A percentile compares a stretch with the other conserved stretches of the same genome.
Evolutionary conservation across 2,329 filamentous ascomycete species (phyloP).

Genomic region (Trichoderma simmonsii): DNA sequence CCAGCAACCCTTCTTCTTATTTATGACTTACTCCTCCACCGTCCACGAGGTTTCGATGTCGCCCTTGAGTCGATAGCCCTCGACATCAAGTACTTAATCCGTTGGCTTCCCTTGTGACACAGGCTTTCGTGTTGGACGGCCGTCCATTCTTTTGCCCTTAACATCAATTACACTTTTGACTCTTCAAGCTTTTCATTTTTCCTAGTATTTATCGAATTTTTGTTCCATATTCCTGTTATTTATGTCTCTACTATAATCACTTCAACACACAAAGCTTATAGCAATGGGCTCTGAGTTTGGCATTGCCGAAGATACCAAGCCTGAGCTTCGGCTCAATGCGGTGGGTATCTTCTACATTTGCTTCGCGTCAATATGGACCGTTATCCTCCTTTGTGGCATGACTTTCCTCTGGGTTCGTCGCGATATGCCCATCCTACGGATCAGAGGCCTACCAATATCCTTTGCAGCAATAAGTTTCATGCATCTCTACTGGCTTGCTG

Average conservation of each 20-base stretch:
- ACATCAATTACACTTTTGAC: background rate
- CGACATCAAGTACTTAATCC: background rate
- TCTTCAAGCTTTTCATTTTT: background rate
- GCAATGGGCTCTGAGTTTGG: constrained; percentile 34
- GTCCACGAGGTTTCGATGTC: constrained; percentile 13
- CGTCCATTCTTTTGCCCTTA: constrained; percentile 8
- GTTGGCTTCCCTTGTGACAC: constrained; percentile 9
- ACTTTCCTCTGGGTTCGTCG: constrained; percentile 39
- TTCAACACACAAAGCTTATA: background rate
- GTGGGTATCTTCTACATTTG: constrained; percentile 42
- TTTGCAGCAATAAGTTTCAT: constrained; percentile 40
- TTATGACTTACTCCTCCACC: constrained; percentile 17
- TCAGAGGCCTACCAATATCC: constrained; percentile 41
- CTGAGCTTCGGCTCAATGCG: constrained; percentile 34
- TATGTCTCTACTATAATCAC: background rate
- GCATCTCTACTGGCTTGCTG: constrained; percentile 43
- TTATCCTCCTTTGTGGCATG: constrained; percentile 39
- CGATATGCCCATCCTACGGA: constrained; percentile 39
- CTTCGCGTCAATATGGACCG: constrained; percentile 39
- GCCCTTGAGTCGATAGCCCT: constrained; percentile 8
- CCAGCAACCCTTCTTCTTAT: background rate
- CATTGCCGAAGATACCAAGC: constrained; percentile 30
- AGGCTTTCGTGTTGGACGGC: constrained; percentile 5
- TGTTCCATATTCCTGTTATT: background rate
- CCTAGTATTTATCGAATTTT: background rate